These are phyloP conservation scores for Macaranga tanarius DNA, from an alignment of 441 rosid species.

Conservation along the genomic window DNA sequence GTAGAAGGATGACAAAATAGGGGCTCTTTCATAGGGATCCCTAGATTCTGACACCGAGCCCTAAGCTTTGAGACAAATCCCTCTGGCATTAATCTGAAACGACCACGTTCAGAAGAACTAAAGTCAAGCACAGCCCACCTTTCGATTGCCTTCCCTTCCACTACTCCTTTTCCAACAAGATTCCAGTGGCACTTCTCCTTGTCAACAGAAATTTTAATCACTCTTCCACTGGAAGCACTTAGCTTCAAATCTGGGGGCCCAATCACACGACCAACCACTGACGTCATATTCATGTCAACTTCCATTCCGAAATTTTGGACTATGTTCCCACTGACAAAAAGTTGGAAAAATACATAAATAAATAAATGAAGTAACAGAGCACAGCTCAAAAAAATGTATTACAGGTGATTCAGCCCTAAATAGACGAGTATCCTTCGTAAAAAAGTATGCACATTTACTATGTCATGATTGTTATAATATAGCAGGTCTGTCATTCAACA, in stretches of 20 bases:
- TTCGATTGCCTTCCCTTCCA: conserved; percentile 59
- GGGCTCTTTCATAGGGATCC: conserved; percentile 57
- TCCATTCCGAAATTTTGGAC: conserved; percentile 57
- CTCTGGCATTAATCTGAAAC: conserved; percentile 13
- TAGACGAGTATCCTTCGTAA: neutral
- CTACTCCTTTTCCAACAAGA: conserved; percentile 56
- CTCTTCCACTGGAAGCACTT: conserved; percentile 35
- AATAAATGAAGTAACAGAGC: neutral
- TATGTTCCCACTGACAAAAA: conserved; percentile 40
- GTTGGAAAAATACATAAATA: neutral
- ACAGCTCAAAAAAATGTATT: neutral
- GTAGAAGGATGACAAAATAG: conserved; percentile 27
- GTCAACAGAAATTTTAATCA: conserved; percentile 51
- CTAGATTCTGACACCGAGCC: conserved; percentile 50
- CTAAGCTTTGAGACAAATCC: conserved; percentile 44
- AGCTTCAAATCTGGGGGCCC: conserved; percentile 72
- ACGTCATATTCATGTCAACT: conserved; percentile 60
- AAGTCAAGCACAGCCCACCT: conserved; percentile 77
- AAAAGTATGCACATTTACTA: neutral
- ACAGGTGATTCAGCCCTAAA: neutral
- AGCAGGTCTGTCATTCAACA: neutral
- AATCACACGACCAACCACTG: conserved; percentile 64
- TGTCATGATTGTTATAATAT: neutral
- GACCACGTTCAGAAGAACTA: conserved; percentile 35
- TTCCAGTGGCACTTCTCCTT: conserved; percentile 75